These are phyloP conservation scores for Elaeis oleifera DNA, from an alignment of 202 grass and related monocot species.

Conservation along the genomic window DNA sequence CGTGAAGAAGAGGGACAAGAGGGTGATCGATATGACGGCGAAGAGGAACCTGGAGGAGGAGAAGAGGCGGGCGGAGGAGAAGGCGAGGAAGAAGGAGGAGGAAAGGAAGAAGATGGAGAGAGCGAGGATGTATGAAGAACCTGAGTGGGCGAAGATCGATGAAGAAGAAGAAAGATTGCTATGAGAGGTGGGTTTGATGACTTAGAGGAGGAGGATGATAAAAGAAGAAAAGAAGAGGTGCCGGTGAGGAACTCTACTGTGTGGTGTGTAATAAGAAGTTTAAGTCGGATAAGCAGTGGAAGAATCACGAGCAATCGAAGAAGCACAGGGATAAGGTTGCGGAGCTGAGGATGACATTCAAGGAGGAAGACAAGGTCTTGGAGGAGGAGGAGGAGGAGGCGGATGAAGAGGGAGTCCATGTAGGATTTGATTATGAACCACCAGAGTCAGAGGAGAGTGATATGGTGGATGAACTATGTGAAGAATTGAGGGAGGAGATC, in stretches of 20 bases:
- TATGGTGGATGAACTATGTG: constrained; percentile 44
- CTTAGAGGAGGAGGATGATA: constrained; percentile 49
- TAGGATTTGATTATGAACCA: constrained; percentile 72
- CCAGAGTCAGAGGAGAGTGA: constrained; percentile 59
- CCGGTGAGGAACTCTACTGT: constrained; percentile 64
- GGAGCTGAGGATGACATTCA: constrained; percentile 52
- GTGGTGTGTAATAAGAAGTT: constrained; percentile 96
- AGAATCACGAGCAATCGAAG: constrained; percentile 96
- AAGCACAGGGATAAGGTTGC: constrained; percentile 90
- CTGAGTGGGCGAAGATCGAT: constrained; percentile 60
- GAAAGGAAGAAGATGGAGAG: constrained; percentile 76
- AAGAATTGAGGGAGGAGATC: constrained; percentile 46
- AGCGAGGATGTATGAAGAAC: constrained; percentile 62
- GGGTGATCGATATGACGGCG: constrained; percentile 65
- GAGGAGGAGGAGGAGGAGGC: constrained; percentile 31
- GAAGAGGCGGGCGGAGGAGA: constrained; percentile 51
- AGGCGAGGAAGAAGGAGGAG: constrained; percentile 61
- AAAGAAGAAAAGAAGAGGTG: constrained; percentile 39
- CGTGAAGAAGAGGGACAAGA: constrained; percentile 92
- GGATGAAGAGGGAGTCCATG: constrained; percentile 40
- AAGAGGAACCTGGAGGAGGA: constrained; percentile 75
- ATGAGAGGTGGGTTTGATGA: constrained; percentile 32
- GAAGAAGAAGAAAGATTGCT: constrained; percentile 26
- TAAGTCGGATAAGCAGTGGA: constrained; percentile 97
- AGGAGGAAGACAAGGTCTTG: constrained; percentile 57